Evolutionary conservation across 139 green algal genomes (phyloP).

Genomic region (Mesotaenium endlicherianum): DNA sequence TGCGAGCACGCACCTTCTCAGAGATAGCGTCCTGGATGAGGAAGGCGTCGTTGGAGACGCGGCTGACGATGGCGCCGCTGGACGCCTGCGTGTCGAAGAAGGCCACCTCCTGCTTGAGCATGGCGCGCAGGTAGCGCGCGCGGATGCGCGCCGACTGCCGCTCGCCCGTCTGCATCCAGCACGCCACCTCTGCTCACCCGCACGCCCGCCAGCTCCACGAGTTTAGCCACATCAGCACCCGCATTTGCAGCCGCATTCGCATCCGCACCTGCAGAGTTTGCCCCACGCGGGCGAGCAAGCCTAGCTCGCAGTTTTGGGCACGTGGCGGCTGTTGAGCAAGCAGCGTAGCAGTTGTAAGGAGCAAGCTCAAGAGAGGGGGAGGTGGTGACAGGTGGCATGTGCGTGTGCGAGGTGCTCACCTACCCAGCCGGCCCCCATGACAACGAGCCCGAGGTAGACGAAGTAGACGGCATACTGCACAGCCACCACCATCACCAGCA

Average conservation of each 20-base stretch:
- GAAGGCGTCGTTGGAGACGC: conserved; percentile 29
- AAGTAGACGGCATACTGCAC: conserved; percentile 33
- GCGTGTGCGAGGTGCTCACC: not conserved
- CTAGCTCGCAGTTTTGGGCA: too few species aligned
- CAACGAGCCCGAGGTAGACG: conserved; percentile 41
- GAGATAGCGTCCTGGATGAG: conserved; percentile 40
- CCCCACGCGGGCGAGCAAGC: not conserved
- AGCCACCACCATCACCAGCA: not conserved
- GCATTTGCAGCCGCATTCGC: not conserved
- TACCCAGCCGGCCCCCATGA: conserved; percentile 15
- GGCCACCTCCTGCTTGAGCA: conserved; percentile 42
- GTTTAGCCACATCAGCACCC: not conserved
- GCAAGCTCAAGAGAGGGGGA: not conserved
- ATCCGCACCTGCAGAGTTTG: not conserved
- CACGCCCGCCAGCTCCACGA: not conserved
- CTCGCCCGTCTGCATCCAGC: conserved; percentile 46
- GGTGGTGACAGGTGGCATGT: not conserved
- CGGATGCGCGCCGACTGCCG: conserved; percentile 40
- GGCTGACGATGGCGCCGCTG: conserved; percentile 14
- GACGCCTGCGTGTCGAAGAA: conserved; percentile 28
- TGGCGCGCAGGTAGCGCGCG: conserved; percentile 19
- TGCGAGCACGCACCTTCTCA: conserved; percentile 27
- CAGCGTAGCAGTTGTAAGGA: not conserved
- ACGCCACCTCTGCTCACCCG: conserved; percentile 18
- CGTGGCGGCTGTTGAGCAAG: not conserved